phyloP scores from a whole-genome alignment of 768 basidiomycete genomes.

The Termitomyces bulborhizus region DNA sequence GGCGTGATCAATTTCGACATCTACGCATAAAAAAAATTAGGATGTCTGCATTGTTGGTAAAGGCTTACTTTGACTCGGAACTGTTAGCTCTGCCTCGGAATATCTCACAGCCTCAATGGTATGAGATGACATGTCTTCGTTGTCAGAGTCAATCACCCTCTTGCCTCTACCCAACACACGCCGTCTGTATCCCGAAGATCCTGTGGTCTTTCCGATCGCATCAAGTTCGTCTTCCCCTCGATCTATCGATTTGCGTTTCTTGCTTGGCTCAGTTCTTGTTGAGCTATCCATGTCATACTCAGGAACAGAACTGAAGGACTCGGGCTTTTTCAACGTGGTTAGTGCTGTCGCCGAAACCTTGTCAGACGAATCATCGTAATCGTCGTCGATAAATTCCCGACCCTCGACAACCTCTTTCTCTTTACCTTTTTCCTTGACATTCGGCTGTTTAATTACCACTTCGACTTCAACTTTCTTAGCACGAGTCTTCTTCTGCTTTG shows the following conservation, averaged over 20 bases:
- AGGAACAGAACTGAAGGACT: constrained; percentile 20
- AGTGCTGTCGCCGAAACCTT: neutral
- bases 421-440: constrained; percentile 22
- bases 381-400: constrained; percentile 33
- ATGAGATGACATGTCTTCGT: constrained; percentile 18
- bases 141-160: constrained; percentile 25
- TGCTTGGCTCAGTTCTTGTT: constrained; percentile 10
- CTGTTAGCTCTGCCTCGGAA: constrained; percentile 12
- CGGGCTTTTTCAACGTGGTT: constrained; percentile 2
- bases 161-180: constrained; percentile 14
- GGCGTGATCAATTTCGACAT: neutral
- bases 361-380: constrained; percentile 20
- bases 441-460: constrained; percentile 12
- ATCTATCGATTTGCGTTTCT: constrained; percentile 20
- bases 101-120: neutral
- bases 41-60: neutral
- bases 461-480: constrained; percentile 16
- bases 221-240: constrained; percentile 17
- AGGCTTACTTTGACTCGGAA: constrained; percentile 1
- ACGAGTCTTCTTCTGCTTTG: constrained; percentile 18
- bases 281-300: constrained; percentile 22
- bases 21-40: neutral
- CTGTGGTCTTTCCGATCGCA: neutral
- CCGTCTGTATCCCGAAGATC: neutral
- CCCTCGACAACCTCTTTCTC: constrained; percentile 34